Base-by-base conservation (phyloP, 352 stramenopile species). In the Phytophthora sojae region DNA sequence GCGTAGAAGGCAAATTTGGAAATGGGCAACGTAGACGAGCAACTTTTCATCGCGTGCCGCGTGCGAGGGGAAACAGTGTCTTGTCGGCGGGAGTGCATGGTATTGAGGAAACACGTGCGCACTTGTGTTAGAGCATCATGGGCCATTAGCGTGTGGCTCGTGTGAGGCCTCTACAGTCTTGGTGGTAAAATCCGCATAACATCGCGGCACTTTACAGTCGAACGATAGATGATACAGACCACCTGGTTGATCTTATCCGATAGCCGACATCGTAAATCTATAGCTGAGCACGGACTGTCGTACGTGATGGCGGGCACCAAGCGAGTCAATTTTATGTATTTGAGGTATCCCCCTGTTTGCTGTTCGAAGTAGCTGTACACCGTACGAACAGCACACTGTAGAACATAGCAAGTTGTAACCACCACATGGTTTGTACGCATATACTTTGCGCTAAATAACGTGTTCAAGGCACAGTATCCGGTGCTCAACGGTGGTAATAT, bases 191-290 rank as follows among this genome's bases (percentile, higher is more conserved):
- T 21, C 15, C 6, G 19, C 45, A 53, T 53, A 53, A 6, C 26
- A 30, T 6, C 26, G 0, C 26, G 26, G 26, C 26, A 30, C 26
- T 30, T 30, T 6, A 30, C 26, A 30, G 26, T 30, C 45, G 21
- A 52, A 9, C 5, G 2, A 6, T 29, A 19, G 21, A 25, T 23
- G 45, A 53, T 53, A 14, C 19, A 26, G 15, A 26, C 45, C 19
- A 30, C n/a, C 45, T 53, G 45, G n/a, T 29, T 7, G 45, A 53
- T 53, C 45, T 53, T 53, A 53, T 53, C 45, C 45, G 9, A 26
- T 15, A 53, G n/a, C n/a, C 9, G 19, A 12, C 45, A 26, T 19
- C 15, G 8, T 26, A n/a, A 21, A 53, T 14, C 45, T 9, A 4
- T 2, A 12, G 2, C 9, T 42, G 35, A 42, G 35, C 9, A 29